These are phyloP conservation scores for Aspergillus indologenus DNA, from an alignment of 495 filamentous ascomycete species.

Conservation along the genomic window DNA sequence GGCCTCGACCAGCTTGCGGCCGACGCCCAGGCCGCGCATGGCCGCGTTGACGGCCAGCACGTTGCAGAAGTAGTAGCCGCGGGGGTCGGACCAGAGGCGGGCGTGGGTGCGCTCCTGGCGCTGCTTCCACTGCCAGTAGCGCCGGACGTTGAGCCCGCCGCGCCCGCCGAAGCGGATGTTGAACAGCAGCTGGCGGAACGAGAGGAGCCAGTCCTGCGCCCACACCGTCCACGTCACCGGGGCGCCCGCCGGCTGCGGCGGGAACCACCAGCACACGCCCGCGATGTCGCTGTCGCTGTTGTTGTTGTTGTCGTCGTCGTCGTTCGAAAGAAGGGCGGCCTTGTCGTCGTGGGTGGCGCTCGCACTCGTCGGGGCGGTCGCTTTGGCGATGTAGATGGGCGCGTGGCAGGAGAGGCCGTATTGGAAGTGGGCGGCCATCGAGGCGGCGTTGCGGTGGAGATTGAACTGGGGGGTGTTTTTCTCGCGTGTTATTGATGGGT, in stretches of 20 bases:
- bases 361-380: too few species aligned
- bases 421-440: slow-evolving; percentile 58
- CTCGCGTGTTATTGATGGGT: slow-evolving; percentile 1
- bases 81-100: slow-evolving; percentile 34
- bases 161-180: slow-evolving; percentile 61
- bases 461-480: slow-evolving; percentile 45
- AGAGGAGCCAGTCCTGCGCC: slow-evolving; percentile 57
- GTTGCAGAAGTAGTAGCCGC: slow-evolving; percentile 69
- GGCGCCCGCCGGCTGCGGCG: slow-evolving; percentile 38
- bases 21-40: slow-evolving; percentile 58
- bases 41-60: slow-evolving; percentile 62
- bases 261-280: slow-evolving; percentile 64
- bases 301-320: too few species aligned
- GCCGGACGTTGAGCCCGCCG: slow-evolving; percentile 57
- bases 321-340: too few species aligned
- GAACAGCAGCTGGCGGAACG: slow-evolving; percentile 56
- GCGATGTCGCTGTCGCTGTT: slow-evolving; percentile 43
- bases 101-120: slow-evolving; percentile 40
- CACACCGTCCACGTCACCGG: slow-evolving; percentile 53
- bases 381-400: slow-evolving; percentile 62
- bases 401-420: slow-evolving; percentile 59
- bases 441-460: slow-evolving; percentile 55
- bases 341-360: slow-evolving; percentile 17
- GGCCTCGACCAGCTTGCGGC: slow-evolving; percentile 54
- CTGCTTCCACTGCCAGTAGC: slow-evolving; percentile 58